Conservation (phyloP, 192 early-diverging fungal genomes). For the Gonapodya prolifera region DNA sequence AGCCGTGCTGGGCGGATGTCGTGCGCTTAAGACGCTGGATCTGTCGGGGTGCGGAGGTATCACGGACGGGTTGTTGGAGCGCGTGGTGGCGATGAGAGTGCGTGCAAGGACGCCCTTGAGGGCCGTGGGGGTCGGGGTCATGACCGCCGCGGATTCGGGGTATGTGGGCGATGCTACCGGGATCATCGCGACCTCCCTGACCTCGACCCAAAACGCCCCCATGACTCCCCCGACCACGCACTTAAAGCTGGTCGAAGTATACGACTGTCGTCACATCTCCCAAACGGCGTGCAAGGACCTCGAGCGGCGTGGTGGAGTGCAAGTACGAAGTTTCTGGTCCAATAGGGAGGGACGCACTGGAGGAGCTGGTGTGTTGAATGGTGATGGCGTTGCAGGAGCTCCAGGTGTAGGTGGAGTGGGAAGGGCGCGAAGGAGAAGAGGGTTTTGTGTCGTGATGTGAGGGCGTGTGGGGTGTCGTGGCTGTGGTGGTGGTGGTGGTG, state of each 20-base stretch:
- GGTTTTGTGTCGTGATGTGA: no score
- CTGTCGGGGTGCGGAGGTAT: not conserved
- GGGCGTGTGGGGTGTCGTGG: no score
- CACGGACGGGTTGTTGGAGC: not conserved
- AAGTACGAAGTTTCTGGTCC: not conserved
- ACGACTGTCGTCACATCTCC: not conserved
- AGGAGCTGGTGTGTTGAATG: no score
- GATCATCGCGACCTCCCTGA: not conserved
- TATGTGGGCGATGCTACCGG: no score
- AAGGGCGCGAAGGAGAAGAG: no score
- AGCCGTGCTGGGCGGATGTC: not conserved
- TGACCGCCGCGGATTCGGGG: no score
- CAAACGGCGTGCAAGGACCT: not conserved
- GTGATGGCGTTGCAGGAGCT: no score
- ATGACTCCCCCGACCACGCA: slow-evolving; percentile 39
- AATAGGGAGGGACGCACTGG: no score
- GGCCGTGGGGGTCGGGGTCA: no score
- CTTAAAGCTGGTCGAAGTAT: not conserved
- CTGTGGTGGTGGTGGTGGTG: no score
- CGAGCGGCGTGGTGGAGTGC: not conserved
- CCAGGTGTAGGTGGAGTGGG: no score
- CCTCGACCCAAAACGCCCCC: slow-evolving; percentile 17
- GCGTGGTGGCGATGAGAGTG: not conserved
- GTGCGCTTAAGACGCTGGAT: not conserved
- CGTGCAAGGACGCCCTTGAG: no score